A percentile compares a stretch with the other conserved stretches of the same genome.
Conservation (phyloP, 108 stramenopile genomes). For the Aurantiochytrium sp. region DNA sequence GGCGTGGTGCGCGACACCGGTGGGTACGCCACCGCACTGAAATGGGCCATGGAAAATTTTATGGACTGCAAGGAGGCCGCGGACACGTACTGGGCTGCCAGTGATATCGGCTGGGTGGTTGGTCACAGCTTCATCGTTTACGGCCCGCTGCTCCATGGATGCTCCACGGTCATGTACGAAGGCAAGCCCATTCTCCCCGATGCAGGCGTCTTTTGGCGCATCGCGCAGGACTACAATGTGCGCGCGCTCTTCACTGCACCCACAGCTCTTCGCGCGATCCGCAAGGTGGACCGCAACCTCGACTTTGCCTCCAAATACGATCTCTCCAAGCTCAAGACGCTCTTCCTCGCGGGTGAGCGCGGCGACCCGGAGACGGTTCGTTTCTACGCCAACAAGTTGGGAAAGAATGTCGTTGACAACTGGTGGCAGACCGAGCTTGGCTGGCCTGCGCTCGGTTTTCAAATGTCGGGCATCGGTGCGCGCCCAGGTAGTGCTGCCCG, state of each 20-base stretch:
- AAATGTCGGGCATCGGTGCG: not conserved
- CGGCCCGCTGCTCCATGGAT: constrained; percentile 63
- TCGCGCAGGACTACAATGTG: constrained; percentile 58
- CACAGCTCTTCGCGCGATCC: constrained; percentile 66
- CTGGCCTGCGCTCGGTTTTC: constrained; percentile 36
- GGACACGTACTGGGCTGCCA: constrained; percentile 58
- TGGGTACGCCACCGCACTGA: constrained; percentile 54
- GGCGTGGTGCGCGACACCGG: constrained; percentile 66
- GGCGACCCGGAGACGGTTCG: constrained; percentile 62
- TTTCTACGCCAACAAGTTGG: constrained; percentile 41
- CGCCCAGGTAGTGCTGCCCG: not conserved
- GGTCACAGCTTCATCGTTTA: constrained; percentile 63
- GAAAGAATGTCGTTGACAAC: constrained; percentile 47
- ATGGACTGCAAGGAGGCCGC: constrained; percentile 56
- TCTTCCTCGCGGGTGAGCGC: constrained; percentile 66
- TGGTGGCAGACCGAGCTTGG: constrained; percentile 72
- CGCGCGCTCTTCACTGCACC: constrained; percentile 64
- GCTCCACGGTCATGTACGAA: constrained; percentile 62
- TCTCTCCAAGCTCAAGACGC: constrained; percentile 35
- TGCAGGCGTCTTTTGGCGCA: constrained; percentile 64
- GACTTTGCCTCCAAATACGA: constrained; percentile 34
- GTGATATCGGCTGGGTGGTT: constrained; percentile 66
- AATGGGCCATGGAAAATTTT: constrained; percentile 57
- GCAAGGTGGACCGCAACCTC: constrained; percentile 42
- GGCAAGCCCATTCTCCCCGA: constrained; percentile 74